Conservation (phyloP, 2,329 filamentous ascomycete genomes). For the Tolypocladium ophioglossoides region DNA sequence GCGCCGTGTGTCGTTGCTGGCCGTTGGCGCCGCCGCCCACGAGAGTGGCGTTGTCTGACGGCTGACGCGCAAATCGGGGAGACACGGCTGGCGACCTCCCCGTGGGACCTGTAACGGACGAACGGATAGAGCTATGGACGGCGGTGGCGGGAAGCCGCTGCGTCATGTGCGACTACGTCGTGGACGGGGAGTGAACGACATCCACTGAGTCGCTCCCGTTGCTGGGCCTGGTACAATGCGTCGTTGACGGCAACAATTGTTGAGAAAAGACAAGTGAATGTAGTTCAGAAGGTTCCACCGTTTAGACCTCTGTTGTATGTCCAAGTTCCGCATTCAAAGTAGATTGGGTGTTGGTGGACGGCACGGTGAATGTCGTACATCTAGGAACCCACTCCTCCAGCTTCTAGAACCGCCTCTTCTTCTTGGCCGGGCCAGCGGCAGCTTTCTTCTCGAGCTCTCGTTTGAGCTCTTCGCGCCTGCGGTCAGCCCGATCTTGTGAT, state of each 20-base stretch:
- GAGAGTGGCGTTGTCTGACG: background rate
- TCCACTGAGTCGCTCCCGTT: background rate
- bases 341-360: background rate
- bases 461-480: conserved; percentile 40
- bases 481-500: conserved; percentile 35
- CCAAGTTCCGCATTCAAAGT: too few relatives aligned
- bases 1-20: background rate
- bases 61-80: background rate
- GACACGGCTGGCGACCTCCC: background rate
- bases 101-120: conserved; percentile 1
- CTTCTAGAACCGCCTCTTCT: conserved; percentile 43
- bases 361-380: background rate
- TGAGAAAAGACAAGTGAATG: background rate
- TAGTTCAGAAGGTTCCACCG: background rate
- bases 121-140: background rate
- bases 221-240: background rate
- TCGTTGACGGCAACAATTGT: background rate
- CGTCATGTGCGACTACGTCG: background rate
- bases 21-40: background rate
- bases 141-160: background rate
- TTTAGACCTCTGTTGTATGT: background rate
- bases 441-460: conserved; percentile 38
- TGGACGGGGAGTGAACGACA: background rate
- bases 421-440: conserved; percentile 38
- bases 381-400: background rate